Evolutionary conservation across 306 rosid species (phyloP).

Genomic region (Albizia julibrissin): DNA sequence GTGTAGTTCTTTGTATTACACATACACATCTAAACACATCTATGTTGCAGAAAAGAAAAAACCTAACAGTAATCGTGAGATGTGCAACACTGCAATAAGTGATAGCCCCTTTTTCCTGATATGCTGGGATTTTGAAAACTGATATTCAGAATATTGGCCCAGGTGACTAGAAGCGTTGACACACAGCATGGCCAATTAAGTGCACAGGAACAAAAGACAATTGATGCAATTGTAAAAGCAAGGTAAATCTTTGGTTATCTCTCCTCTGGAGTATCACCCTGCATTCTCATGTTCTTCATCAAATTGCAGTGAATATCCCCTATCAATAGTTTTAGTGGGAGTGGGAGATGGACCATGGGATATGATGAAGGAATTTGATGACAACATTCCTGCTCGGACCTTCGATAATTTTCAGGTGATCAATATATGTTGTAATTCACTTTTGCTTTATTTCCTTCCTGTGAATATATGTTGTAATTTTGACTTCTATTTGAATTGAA

Average conservation of each 20-base stretch:
- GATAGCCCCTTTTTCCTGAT: background rate
- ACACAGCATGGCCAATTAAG: constrained; percentile 66
- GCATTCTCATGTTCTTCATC: constrained; percentile 33
- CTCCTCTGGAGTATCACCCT: constrained; percentile 7
- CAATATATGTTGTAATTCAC: constrained; percentile 23
- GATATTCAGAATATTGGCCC: constrained; percentile 11
- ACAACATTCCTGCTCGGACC: constrained; percentile 80
- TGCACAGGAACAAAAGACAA: constrained; percentile 75
- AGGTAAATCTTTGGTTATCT: constrained; percentile 53
- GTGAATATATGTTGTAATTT: constrained; percentile 8
- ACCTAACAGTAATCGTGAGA: background rate
- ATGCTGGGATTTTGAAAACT: constrained; percentile 12
- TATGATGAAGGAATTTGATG: constrained; percentile 85
- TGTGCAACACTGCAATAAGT: background rate
- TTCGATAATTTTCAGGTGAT: constrained; percentile 88
- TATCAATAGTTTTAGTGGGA: constrained; percentile 86
- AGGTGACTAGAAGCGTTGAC: constrained; percentile 89
- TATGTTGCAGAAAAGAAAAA: constrained; percentile 9
- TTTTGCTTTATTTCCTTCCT: background rate
- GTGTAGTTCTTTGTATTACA: background rate
- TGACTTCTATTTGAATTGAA: background rate
- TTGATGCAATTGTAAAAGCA: constrained; percentile 87
- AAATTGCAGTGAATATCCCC: constrained; percentile 69
- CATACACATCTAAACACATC: background rate
- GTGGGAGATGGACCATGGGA: constrained; percentile 99